Conservation (phyloP, 2,329 filamentous ascomycete species). For the Aspergillus sergii region DNA sequence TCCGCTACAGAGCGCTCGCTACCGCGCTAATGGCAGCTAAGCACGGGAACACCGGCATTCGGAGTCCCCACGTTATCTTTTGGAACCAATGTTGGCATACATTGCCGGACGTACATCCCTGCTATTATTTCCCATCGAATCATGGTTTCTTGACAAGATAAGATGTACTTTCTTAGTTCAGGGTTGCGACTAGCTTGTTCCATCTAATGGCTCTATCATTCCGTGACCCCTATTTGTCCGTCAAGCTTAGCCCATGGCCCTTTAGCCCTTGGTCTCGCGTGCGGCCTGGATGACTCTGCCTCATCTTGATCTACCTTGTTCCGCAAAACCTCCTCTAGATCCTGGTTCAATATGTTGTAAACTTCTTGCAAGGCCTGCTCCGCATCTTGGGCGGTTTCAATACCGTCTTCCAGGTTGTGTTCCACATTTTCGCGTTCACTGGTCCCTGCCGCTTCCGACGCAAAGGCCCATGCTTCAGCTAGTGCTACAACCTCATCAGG, state of each 20-base stretch:
- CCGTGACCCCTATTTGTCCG: slow-evolving; percentile 35
- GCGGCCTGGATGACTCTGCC: slow-evolving; percentile 26
- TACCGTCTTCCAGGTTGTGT: slow-evolving; percentile 34
- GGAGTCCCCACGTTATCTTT: slow-evolving; percentile 9
- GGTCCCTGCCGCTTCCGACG: slow-evolving; percentile 36
- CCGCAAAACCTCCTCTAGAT: slow-evolving; percentile 28
- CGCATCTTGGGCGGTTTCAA: slow-evolving; percentile 33
- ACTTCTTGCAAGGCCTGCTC: slow-evolving; percentile 33
- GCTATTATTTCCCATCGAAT: not conserved
- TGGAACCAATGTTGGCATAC: not conserved
- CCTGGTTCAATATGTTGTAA: slow-evolving; percentile 38
- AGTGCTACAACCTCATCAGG: slow-evolving; percentile 35
- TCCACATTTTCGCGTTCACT: slow-evolving; percentile 37
- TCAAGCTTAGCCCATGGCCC: slow-evolving; percentile 43
- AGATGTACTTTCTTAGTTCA: not conserved
- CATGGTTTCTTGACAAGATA: not conserved
- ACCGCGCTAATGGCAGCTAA: slow-evolving; percentile 11
- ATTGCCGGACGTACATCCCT: not conserved
- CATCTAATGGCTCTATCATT: slow-evolving; percentile 2
- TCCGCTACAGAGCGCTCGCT: slow-evolving; percentile 11
- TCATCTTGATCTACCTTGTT: slow-evolving; percentile 23
- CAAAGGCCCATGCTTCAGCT: slow-evolving; percentile 46
- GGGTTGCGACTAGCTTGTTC: not conserved
- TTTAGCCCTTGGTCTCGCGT: slow-evolving; percentile 21
- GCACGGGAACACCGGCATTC: slow-evolving; percentile 12